These are phyloP conservation scores for Pichia nanzhaoensis DNA, from an alignment of 805 yeast genomes.

Conservation along the genomic window DNA sequence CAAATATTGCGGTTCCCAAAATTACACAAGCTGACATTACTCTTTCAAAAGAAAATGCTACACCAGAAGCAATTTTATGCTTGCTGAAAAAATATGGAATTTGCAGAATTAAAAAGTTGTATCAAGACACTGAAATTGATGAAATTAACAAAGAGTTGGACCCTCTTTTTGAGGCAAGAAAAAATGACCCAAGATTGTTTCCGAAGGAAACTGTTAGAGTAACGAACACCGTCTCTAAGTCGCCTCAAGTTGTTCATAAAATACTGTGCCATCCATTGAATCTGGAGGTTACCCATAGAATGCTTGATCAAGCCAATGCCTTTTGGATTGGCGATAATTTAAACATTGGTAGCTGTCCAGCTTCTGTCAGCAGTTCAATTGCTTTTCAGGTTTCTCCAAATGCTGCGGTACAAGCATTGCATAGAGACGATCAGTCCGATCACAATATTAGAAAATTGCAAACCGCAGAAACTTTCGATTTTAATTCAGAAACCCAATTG, in stretches of 20 bases:
- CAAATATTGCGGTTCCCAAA: background rate
- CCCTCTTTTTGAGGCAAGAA: slow-evolving; percentile 7
- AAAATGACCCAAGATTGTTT: slow-evolving; percentile 10
- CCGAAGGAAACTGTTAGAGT: slow-evolving; percentile 12
- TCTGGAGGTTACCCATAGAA: slow-evolving; percentile 2
- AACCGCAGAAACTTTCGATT: slow-evolving; percentile 1
- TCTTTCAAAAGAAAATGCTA: slow-evolving; percentile 7
- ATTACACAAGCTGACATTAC: slow-evolving; percentile 3
- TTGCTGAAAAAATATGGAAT: slow-evolving; percentile 7
- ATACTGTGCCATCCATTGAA: slow-evolving; percentile 7
- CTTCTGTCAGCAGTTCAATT: slow-evolving; percentile 9
- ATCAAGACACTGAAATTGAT: slow-evolving; percentile 1
- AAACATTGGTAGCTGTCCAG: slow-evolving; percentile 6
- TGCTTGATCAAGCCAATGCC: slow-evolving; percentile 8
- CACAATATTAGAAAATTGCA: slow-evolving; percentile 9
- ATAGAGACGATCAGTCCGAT: slow-evolving; percentile 13
- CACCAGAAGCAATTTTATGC: slow-evolving; percentile 1
- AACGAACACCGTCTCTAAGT: slow-evolving; percentile 10
- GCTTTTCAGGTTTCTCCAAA: slow-evolving; percentile 9
- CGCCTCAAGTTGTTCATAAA: slow-evolving; percentile 7
- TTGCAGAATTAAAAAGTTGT: slow-evolving; percentile 6
- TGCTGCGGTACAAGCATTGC: slow-evolving; percentile 10
- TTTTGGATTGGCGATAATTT: slow-evolving; percentile 11
- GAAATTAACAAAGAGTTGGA: slow-evolving; percentile 6
- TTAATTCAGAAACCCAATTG: slow-evolving; percentile 12